These are phyloP conservation scores for Lithospermum erythrorhizon DNA, from an alignment of 257 asterid genomes.

Conservation along the genomic window DNA sequence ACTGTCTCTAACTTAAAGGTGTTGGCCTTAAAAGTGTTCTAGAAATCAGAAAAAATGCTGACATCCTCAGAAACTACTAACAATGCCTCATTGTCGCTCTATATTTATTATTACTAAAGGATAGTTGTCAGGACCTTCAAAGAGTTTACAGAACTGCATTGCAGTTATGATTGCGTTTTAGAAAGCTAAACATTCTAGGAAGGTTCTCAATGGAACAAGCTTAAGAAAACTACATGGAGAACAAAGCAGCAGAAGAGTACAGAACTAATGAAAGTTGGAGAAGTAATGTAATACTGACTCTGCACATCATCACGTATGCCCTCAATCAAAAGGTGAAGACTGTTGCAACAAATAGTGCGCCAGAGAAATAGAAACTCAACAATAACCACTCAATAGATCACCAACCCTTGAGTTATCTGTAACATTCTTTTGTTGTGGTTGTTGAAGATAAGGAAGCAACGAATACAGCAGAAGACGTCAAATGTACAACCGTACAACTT, in stretches of 20 bases:
- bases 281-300: too few species aligned
- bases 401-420: background rate
- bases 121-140: too few species aligned
- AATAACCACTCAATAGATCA: background rate
- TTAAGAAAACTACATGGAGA: too few species aligned
- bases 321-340: background rate
- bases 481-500: background rate
- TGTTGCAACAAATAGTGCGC: background rate
- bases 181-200: background rate
- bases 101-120: background rate
- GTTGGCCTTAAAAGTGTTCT: too few species aligned
- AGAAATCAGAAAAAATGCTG: too few species aligned
- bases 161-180: background rate
- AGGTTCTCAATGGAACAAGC: background rate
- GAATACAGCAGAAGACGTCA: background rate
- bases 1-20: too few species aligned
- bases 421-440: background rate
- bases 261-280: background rate
- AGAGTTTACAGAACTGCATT: background rate
- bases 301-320: background rate
- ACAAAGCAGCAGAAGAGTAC: background rate
- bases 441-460: background rate
- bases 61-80: background rate
- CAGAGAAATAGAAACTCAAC: background rate
- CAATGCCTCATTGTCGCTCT: background rate